Base-by-base conservation (phyloP, 2,329 filamentous ascomycete species). In the Bipolaris cookei region DNA sequence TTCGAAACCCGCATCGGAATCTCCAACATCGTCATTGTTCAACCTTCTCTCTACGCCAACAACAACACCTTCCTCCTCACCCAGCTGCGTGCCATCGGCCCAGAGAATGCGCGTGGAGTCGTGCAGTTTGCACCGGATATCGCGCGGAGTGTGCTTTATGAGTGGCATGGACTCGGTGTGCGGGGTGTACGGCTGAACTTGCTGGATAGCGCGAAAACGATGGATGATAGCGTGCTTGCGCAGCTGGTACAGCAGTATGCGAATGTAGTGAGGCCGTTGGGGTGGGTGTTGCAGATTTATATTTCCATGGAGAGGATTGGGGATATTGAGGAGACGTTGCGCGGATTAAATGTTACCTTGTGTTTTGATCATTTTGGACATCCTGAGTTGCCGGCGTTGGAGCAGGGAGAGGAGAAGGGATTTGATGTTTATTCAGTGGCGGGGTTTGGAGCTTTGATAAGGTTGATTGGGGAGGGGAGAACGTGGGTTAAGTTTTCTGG, bases 401-500 rank as follows among this genome's bases (percentile, higher is more conserved):
- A 20, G 10, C 28, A 30, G 16, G 28, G 30, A 1, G 3, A 34
- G 4, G 13, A 34, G 13, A 13, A 46, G 4, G 10, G 3, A 6
- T 46, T 46, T 28, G 44, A 46, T 46, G 28, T 21, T 21, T 35
- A 46, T 21, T 18, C 16, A 2, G 44, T 46, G 0, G 3, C 30
- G 2, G 44, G 44, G 3, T 47, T 47, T 37, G 6, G 10, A 3
- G 21, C 44, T 8, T 5, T 47, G 11, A 14, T 47, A 3, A 8
- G 11, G 13, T 37, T 47, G 14, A 30, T 47, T 6, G 3, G 10
- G 30, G 30, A 47, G 18, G 44, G 32, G 6, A 30, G 18, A 6
- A 47, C 44, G 3, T 37, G 28, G n/a, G 44, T 47, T 20, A 37
- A 47, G 44, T 47, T 47, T 21, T 47, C 44, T 6, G 44, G 18